Conservation (phyloP, 371 early-diverging fungal genomes). For the Umbelopsis sp. region DNA sequence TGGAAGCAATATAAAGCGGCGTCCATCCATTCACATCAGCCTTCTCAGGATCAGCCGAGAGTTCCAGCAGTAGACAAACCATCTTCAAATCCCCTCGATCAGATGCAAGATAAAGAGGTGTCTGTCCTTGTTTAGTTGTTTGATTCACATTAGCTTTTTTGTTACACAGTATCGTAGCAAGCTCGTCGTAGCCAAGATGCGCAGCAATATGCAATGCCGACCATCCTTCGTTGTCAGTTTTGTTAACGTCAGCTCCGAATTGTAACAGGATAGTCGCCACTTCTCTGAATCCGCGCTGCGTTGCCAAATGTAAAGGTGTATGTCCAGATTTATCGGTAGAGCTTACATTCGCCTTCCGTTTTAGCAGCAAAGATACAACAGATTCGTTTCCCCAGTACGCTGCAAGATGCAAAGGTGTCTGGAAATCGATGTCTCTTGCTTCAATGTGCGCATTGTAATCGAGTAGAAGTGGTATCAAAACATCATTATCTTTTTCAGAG, state of each 20-base stretch:
- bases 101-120: neutral
- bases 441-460: neutral
- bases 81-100: neutral
- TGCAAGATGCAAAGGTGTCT: neutral
- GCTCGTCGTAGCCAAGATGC: too few relatives aligned
- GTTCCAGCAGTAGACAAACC: neutral
- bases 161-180: too few relatives aligned
- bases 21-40: neutral
- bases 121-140: neutral
- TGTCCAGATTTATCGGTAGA: neutral
- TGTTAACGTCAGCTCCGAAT: neutral
- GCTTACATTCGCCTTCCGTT: neutral
- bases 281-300: neutral
- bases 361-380: neutral
- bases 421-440: neutral
- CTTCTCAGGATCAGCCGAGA: neutral
- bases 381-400: neutral
- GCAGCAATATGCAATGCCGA: neutral
- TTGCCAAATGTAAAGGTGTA: neutral
- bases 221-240: neutral
- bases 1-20: neutral
- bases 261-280: neutral
- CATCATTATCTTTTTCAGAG: neutral
- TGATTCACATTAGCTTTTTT: neutral
- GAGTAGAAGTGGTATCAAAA: neutral